Evolutionary conservation across 257 asterid genomes (phyloP), one percentile per base, ranked within the genome.

Genomic region (Gynochthodes officinalis): DNA sequence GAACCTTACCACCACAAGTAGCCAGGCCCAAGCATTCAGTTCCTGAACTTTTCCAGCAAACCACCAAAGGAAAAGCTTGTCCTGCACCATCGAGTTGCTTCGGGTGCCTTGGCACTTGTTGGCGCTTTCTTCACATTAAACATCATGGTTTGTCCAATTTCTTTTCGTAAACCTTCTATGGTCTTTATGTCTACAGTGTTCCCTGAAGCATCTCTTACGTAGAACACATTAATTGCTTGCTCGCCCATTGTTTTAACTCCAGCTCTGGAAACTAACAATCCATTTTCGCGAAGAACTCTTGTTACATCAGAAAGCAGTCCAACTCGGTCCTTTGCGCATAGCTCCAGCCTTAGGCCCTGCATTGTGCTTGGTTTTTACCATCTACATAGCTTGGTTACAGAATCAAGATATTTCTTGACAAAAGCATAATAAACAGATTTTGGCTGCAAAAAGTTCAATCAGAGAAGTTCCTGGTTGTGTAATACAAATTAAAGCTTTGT

Each of bases 281-380:
- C 97, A 27, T 89, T 82, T 77, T 94, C 99, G 75, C 97, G 82
- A 11, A 94, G 90, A 63, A 94, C 82, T 80, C 99, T 83, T 21
- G 97, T 94, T 27, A 89, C 97, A 74, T 94, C 95, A 1, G 97
- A 91, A 60, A 94, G 93, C 61, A 94, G 81, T 6, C 97, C 99
- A n/a, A 94, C 95, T 33, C 97, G 85, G 80, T 94, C 99, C 84
- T 91, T 91, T 49, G 99, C 97, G 28, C 99, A 84, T 53, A 94
- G 83, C 78, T 94, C 97, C 76, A 91, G 79, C 80, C 95, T 88
- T 66, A 90, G 81, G 27, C 96, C 99, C 97, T 94, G 85, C 71
- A 64, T 73, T 16, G 49, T 32, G 43, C 72, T 73, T 60, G 65
- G 30, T 49, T 33, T 52, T 50, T 32, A 39, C 62, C 57, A 69